phyloP scores from a whole-genome alignment of 257 asterid genomes.

The Nyctanthes arbortristis region DNA sequence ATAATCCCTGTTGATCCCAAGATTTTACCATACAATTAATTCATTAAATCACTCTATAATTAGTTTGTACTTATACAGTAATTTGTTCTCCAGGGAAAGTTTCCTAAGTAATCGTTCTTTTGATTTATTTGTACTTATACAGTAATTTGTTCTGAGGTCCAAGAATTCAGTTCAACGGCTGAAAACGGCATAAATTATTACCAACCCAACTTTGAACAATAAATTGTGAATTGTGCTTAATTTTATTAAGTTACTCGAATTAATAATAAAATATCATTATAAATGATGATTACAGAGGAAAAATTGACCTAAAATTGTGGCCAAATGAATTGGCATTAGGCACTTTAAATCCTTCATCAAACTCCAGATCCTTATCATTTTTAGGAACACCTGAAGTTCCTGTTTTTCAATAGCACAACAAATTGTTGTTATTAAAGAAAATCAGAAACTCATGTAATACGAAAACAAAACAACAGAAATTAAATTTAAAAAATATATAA shows the following conservation, averaged over 20 bases:
- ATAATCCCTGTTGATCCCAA: constrained; percentile 86
- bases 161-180: background rate
- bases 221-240: background rate
- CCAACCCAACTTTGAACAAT: background rate
- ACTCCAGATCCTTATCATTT: constrained; percentile 41
- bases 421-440: background rate
- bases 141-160: background rate
- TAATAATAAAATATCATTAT: background rate
- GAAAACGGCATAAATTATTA: background rate
- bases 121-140: background rate
- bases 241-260: background rate
- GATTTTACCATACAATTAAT: background rate
- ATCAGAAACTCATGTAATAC: background rate
- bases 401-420: constrained; percentile 21
- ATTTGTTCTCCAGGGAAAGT: too few relatives aligned
- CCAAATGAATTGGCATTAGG: constrained; percentile 83
- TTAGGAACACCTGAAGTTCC: constrained; percentile 35
- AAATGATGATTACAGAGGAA: background rate
- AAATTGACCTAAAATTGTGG: constrained; percentile 67
- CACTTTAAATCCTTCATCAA: constrained; percentile 59
- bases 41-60: background rate
- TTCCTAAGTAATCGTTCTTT: too few relatives aligned
- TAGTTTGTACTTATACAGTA: too few relatives aligned
- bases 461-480: background rate
- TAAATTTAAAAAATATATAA: background rate